Evolutionary conservation across 2,329 filamentous ascomycete species (phyloP), one percentile per base, ranked within the genome.

Genomic region (Fusarium tricinctum): DNA sequence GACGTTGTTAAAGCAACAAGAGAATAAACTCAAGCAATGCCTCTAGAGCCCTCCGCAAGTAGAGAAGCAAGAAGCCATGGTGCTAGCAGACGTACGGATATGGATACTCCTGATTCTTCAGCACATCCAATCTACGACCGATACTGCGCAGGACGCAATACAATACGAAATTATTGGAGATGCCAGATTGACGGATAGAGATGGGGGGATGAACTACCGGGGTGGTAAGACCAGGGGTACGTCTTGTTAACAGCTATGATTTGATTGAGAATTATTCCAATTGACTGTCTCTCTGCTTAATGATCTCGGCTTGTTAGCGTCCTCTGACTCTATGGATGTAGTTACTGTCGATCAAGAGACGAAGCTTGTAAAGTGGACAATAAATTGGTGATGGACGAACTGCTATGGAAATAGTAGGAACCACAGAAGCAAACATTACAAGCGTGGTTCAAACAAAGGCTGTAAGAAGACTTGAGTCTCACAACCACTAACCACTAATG

Each of bases 201-300:
- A 67, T 53, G 49, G 50, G 17, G 30, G 66, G 63, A 56, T 68
- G n/a, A 63, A 40, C 63, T 68, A 62, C 66, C 50, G 44, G 66
- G 63, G 65, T 12, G 47, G 42, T 44, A 23, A 49, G 62, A 50
- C 42, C 26, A 53, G 48, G 56, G 53, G 52, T 26, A 35, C 51
- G 30, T 54, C 42, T 20, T 28, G n/a, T 35, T 35, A 26, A 54
- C 49, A 46, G 50, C 51, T 59, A 48, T 59, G 66, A 69, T 67
- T 63, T 69, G 66, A 51, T 28, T 48, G 19, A 56, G 40, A 48
- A 32, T 30, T 43, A 33, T 35, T 30, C 43, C 48, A 23, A 61
- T 52, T 52, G 42, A 57, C 47, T 30, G 28, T 30, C 28, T 30
- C 28, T 10, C 10, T 30, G 28, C 9, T 30, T 30, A 30, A 30